These are phyloP conservation scores for Rhizophagus clarus DNA, from an alignment of 192 early-diverging fungal species.

Conservation along the genomic window DNA sequence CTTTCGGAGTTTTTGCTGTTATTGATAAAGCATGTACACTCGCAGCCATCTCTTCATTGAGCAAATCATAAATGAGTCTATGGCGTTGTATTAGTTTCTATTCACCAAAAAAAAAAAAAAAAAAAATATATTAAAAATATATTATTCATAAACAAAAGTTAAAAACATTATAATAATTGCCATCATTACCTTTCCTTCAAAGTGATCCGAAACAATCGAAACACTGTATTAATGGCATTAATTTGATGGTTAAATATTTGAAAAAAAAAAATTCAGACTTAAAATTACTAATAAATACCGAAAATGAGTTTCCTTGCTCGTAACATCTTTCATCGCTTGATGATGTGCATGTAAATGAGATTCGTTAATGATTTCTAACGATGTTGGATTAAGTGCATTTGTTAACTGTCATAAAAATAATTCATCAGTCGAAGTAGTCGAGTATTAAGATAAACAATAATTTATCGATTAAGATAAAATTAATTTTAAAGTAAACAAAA, in stretches of 20 bases:
- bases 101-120: background rate
- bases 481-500: background rate
- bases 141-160: background rate
- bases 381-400: conserved; percentile 54
- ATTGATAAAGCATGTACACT: conserved; percentile 81
- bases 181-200: conserved; percentile 56
- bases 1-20: conserved; percentile 74
- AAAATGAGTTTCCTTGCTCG: conserved; percentile 83
- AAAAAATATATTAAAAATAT: background rate
- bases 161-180: background rate
- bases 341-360: conserved; percentile 79
- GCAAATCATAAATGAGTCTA: conserved; percentile 66
- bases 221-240: conserved; percentile 44
- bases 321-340: conserved; percentile 82
- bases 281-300: conserved; percentile 41
- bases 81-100: conserved; percentile 62
- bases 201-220: conserved; percentile 69
- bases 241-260: background rate
- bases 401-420: conserved; percentile 26
- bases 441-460: too few species aligned
- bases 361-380: conserved; percentile 78
- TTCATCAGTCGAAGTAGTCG: background rate
- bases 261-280: background rate
- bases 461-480: too few species aligned
- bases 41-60: conserved; percentile 70